Conservation (phyloP, 202 grass and related monocot species). For the Carex arenaria region DNA sequence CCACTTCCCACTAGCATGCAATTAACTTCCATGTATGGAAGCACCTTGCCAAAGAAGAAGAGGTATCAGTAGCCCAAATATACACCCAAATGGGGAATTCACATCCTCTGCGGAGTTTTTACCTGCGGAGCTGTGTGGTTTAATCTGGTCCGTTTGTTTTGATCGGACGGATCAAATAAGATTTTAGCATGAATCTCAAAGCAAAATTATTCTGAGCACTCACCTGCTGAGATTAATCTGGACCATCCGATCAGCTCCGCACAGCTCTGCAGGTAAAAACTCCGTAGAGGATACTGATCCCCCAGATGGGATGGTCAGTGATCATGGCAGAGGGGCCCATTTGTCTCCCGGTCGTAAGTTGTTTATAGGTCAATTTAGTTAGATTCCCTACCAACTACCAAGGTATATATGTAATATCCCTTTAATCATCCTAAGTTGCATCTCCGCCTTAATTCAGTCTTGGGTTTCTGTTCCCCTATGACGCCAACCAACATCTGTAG, state of each 20-base stretch:
- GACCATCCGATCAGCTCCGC: too few species aligned
- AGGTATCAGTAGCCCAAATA: neutral
- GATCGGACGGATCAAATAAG: too few species aligned
- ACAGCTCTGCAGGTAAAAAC: too few species aligned
- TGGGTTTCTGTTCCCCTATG: neutral
- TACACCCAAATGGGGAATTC: slow-evolving; percentile 10
- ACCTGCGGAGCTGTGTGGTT: too few species aligned
- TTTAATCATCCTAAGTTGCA: slow-evolving; percentile 11
- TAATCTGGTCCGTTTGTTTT: too few species aligned
- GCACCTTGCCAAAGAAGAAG: slow-evolving; percentile 9
- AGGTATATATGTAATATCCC: neutral
- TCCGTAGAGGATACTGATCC: too few species aligned
- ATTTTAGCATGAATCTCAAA: too few species aligned
- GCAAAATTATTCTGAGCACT: too few species aligned
- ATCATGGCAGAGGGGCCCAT: neutral
- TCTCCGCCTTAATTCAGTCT: neutral
- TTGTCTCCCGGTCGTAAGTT: slow-evolving; percentile 13
- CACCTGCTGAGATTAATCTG: too few species aligned
- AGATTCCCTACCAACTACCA: slow-evolving; percentile 16
- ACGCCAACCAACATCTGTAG: neutral
- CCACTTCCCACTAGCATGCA: slow-evolving; percentile 1
- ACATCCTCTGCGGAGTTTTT: too few species aligned
- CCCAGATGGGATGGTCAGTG: slow-evolving; percentile 15
- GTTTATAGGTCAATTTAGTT: slow-evolving; percentile 11
- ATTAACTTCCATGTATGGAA: slow-evolving; percentile 19